Evolutionary conservation across 352 stramenopile species (phyloP), one percentile per base, ranked within the genome.

Genomic region (Phytopythium boreale): DNA sequence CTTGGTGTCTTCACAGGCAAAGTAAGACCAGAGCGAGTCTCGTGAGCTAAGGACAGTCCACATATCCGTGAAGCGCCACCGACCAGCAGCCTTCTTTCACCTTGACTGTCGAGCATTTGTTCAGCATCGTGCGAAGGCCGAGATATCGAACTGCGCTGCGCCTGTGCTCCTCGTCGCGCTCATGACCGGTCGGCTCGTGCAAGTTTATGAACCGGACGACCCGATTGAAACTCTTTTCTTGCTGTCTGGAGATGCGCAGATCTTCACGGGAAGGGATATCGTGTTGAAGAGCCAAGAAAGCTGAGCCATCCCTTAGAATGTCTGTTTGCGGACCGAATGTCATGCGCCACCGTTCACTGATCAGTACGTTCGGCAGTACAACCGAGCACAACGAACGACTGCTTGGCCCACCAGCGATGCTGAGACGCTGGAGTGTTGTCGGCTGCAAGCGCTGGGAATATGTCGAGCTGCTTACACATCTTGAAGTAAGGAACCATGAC

Each of bases 121-220:
- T 61, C 12, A 90, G 66, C 74, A 92, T 83, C 19, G 67, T 69
- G 44, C 72, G 75, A 4, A 92, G 56, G 10, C 72, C 74, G 2
- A 90, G 64, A 49, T 88, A 90, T 1, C 77, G 76, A 20, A 90
- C 64, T 0, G 79, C 72, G 7, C 65, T 55, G 44, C 74, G 72
- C 39, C 90, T 92, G 56, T 88, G 76, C 10, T 71, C 59, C 26
- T 78, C 70, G 20, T 90, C 81, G 34, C 67, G 78, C 58, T 89
- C 78, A 60, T 80, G 68, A 1, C 79, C 79, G 1, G 79, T 90
- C 3, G 81, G 81, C n/a, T 88, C 75, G 47, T 87, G 67, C 31
- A 86, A 34, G n/a, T 64, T 70, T 15, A 88, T 46, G 31, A 87
- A 90, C 51, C 82, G 88, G 43, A 88, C 22, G 47, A 88, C 49